phyloP scores from a whole-genome alignment of 2,329 filamentous ascomycete species.

The Delphinella strobiligena region DNA sequence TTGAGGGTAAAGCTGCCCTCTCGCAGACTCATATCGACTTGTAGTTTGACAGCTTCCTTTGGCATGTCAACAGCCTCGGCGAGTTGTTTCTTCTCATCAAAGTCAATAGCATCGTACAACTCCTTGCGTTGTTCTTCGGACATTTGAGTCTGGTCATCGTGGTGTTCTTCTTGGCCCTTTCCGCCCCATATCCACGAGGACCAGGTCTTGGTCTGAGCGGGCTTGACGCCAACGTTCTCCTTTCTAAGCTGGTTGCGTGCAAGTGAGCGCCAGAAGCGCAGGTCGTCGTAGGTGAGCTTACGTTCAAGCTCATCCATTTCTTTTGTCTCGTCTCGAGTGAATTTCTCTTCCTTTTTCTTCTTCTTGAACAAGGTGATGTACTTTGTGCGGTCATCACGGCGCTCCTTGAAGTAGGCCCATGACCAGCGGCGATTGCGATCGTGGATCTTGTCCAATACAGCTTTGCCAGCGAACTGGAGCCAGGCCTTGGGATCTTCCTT shows the following conservation, averaged over 20 bases:
- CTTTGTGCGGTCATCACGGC: slow-evolving; percentile 72
- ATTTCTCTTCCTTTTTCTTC: slow-evolving; percentile 56
- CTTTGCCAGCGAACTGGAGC: slow-evolving; percentile 82
- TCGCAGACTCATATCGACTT: slow-evolving; percentile 83
- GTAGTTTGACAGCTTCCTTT: slow-evolving; percentile 81
- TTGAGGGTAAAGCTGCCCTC: slow-evolving; percentile 94
- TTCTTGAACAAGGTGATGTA: slow-evolving; percentile 98
- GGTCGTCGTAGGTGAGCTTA: slow-evolving; percentile 86
- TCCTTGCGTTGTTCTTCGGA: slow-evolving; percentile 94
- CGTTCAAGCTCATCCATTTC: slow-evolving; percentile 68
- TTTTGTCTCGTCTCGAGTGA: slow-evolving; percentile 57
- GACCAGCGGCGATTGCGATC: slow-evolving; percentile 88
- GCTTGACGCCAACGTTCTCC: slow-evolving; percentile 83
- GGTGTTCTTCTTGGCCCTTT: slow-evolving; percentile 49
- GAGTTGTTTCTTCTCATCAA: slow-evolving; percentile 89
- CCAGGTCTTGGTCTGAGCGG: slow-evolving; percentile 69
- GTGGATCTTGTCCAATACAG: slow-evolving; percentile 86
- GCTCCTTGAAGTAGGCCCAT: slow-evolving; percentile 89
- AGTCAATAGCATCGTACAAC: slow-evolving; percentile 94
- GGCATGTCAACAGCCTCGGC: slow-evolving; percentile 81
- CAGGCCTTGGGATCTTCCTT: slow-evolving; percentile 89
- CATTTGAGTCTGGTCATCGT: slow-evolving; percentile 72
- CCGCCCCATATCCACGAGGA: slow-evolving; percentile 73
- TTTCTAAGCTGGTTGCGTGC: slow-evolving; percentile 91
- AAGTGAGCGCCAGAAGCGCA: slow-evolving; percentile 92